Conservation (phyloP, 129 eudicot genomes). For the Escallonia rubra region DNA sequence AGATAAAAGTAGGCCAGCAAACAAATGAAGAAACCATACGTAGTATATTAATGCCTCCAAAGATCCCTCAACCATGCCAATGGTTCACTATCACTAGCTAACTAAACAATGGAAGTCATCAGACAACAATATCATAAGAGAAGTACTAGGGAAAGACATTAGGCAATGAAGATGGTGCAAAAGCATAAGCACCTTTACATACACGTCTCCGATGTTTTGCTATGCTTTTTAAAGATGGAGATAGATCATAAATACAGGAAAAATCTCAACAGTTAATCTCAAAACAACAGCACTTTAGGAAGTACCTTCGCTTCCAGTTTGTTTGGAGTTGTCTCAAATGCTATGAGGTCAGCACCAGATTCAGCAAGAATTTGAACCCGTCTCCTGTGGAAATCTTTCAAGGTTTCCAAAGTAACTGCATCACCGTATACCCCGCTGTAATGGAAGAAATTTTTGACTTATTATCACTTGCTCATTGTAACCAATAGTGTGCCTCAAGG, state of each 20-base stretch:
- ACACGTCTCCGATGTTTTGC: not conserved
- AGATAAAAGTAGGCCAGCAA: too few relatives aligned
- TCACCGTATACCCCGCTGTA: slow-evolving; percentile 67
- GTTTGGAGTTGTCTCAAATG: slow-evolving; percentile 83
- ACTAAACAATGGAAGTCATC: not conserved
- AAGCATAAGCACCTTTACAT: not conserved
- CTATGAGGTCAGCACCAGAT: slow-evolving; percentile 78
- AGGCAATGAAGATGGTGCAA: not conserved
- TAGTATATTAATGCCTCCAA: too few relatives aligned
- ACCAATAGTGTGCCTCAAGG: not conserved
- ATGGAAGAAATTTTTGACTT: not conserved
- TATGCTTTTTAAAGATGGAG: too few relatives aligned
- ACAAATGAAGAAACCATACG: too few relatives aligned
- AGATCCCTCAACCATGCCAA: too few relatives aligned
- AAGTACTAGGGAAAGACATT: not conserved
- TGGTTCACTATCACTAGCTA: too few relatives aligned
- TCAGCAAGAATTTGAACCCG: slow-evolving; percentile 76
- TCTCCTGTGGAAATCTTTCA: slow-evolving; percentile 72
- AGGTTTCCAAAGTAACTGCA: slow-evolving; percentile 33
- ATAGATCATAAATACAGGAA: not conserved
- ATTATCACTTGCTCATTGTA: not conserved
- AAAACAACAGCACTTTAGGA: not conserved
- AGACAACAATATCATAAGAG: not conserved
- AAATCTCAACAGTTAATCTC: not conserved
- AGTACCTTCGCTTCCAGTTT: slow-evolving; percentile 75